Conservation (phyloP, 2,329 filamentous ascomycete genomes). For the Drechslerella stenobrocha region DNA sequence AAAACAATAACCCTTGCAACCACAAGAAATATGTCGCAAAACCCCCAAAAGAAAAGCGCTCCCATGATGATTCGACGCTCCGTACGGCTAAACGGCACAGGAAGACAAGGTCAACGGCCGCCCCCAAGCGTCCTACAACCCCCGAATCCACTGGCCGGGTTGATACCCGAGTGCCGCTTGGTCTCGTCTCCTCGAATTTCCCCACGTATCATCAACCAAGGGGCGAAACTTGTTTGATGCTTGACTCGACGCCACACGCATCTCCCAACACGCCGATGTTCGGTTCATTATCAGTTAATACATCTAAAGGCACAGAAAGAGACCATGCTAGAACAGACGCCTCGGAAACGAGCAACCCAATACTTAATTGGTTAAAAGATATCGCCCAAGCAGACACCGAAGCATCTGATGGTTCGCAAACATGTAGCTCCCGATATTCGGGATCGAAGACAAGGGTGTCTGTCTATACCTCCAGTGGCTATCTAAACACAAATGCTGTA, state of each 20-base stretch:
- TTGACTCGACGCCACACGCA: not conserved
- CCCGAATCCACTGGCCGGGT: not conserved
- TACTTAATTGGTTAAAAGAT: slow-evolving; percentile 23
- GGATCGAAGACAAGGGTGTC: not conserved
- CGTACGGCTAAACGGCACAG: not conserved
- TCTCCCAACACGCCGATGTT: not conserved
- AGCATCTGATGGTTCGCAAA: not conserved
- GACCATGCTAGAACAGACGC: not conserved
- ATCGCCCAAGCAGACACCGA: slow-evolving; percentile 4
- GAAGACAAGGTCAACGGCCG: not conserved
- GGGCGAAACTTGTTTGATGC: not conserved
- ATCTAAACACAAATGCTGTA: not conserved
- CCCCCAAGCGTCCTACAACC: not conserved
- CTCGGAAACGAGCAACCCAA: slow-evolving; percentile 10
- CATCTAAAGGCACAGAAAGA: not conserved
- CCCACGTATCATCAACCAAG: slow-evolving; percentile 1
- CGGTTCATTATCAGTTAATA: slow-evolving; percentile 27
- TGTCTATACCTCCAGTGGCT: not conserved
- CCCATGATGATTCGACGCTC: not conserved
- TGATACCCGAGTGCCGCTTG: not conserved
- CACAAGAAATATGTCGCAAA: not conserved
- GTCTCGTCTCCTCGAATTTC: not conserved
- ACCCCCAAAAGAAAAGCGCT: not conserved
- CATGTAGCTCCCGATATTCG: not conserved
- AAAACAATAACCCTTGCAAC: slow-evolving; percentile 11